phyloP scores from a whole-genome alignment of 129 eudicot species.

The Arctium lappa region DNA sequence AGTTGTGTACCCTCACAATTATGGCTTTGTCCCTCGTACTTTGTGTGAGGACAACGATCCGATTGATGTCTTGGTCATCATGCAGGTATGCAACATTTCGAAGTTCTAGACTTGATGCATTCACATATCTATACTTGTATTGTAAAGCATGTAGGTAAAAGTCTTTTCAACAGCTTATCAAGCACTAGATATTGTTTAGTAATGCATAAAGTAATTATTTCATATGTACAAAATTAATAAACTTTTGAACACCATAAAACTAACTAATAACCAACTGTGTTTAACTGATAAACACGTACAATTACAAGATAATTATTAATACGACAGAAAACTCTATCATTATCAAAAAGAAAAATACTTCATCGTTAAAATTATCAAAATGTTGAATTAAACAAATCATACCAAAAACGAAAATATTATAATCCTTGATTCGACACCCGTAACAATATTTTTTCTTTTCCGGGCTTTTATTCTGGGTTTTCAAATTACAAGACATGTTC shows the following conservation, averaged over 20 bases:
- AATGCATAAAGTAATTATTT: neutral
- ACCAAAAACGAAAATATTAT: neutral
- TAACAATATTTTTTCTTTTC: too few species aligned
- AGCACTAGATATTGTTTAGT: neutral
- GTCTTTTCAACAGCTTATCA: neutral
- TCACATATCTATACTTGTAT: neutral
- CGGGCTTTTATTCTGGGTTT: neutral
- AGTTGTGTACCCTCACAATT: conserved; percentile 94
- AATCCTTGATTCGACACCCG: neutral
- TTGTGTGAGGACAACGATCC: conserved; percentile 94
- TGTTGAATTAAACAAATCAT: neutral
- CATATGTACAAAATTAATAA: neutral
- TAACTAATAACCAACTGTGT: neutral
- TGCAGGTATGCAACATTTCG: conserved; percentile 61
- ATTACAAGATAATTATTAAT: neutral
- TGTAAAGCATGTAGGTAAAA: neutral
- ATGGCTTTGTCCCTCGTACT: conserved; percentile 93
- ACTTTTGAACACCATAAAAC: neutral
- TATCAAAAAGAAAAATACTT: neutral
- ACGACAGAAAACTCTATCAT: neutral
- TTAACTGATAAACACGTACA: neutral
- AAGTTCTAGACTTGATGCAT: neutral
- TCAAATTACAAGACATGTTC: neutral
- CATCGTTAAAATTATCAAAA: neutral
- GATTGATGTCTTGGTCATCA: conserved; percentile 83